Evolutionary conservation across 306 rosid genomes (phyloP).

Genomic region (Argentina anserina): DNA sequence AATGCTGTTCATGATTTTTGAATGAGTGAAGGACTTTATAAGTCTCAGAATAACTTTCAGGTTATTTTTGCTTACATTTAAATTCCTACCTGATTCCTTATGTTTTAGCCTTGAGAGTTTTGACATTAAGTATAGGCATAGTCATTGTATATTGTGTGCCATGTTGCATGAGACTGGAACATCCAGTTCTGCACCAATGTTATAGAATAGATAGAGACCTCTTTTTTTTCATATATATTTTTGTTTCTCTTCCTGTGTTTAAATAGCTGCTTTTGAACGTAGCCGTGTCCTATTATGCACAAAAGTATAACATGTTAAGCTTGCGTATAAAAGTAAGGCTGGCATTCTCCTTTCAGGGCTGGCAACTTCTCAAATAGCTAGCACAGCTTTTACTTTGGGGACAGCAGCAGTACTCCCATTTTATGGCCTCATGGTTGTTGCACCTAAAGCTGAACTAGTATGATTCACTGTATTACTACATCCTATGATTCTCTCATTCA

Average conservation of each 20-base stretch:
- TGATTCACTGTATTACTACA: conserved; percentile 19
- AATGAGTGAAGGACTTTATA: neutral
- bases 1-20: neutral
- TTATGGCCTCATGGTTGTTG: conserved; percentile 89
- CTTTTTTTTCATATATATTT: neutral
- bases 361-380: conserved; percentile 60
- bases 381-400: conserved; percentile 69
- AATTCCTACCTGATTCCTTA: neutral
- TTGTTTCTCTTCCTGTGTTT: neutral
- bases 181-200: neutral
- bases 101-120: neutral
- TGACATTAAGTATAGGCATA: neutral
- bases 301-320: neutral
- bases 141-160: neutral
- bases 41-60: neutral
- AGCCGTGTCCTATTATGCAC: neutral
- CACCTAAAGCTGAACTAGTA: conserved; percentile 81
- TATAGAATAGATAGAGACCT: neutral
- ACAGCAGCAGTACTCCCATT: conserved; percentile 91
- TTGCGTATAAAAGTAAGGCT: neutral
- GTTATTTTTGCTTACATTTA: neutral
- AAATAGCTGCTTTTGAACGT: neutral
- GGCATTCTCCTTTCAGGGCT: conserved; percentile 49
- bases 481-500: conserved; percentile 5
- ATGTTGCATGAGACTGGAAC: neutral